These are phyloP conservation scores for Fusarium fracticaudum DNA, from an alignment of 2,329 filamentous ascomycete species.

Conservation along the genomic window DNA sequence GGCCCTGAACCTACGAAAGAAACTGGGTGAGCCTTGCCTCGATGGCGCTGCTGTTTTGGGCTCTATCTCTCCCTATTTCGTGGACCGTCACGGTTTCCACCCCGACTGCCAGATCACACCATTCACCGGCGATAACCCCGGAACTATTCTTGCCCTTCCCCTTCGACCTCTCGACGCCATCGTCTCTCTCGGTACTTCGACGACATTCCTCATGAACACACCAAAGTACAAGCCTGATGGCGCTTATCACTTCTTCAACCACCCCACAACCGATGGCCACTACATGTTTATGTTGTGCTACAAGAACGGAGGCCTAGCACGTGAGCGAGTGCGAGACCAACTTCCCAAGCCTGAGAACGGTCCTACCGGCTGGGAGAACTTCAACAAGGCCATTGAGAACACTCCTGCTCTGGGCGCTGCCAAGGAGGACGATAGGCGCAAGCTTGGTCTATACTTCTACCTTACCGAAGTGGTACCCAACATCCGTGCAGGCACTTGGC, in stretches of 20 bases:
- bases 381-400: constrained; percentile 77
- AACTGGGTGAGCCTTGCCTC: constrained; percentile 81
- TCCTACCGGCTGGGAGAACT: constrained; percentile 75
- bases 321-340: constrained; percentile 86
- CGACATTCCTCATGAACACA: constrained; percentile 97
- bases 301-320: constrained; percentile 95
- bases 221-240: constrained; percentile 90
- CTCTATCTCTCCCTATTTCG: constrained; percentile 80
- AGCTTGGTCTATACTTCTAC: constrained; percentile 93
- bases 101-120: constrained; percentile 79
- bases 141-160: constrained; percentile 91
- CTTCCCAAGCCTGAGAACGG: constrained; percentile 65
- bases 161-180: constrained; percentile 90
- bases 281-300: constrained; percentile 99
- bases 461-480: constrained; percentile 97
- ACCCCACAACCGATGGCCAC: constrained; percentile 86
- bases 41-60: constrained; percentile 87
- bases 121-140: constrained; percentile 95
- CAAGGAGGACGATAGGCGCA: constrained; percentile 66
- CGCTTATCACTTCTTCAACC: constrained; percentile 97
- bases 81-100: constrained; percentile 79
- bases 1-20: constrained; percentile 71
- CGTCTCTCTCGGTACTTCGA: constrained; percentile 92
- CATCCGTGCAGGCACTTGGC: constrained; percentile 85
- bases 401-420: constrained; percentile 75